Percentiles rank a stretch among this genome's conserved stretches.
These are phyloP conservation scores for Podila minutissima DNA, from an alignment of 192 early-diverging fungal genomes.

Conservation along the genomic window DNA sequence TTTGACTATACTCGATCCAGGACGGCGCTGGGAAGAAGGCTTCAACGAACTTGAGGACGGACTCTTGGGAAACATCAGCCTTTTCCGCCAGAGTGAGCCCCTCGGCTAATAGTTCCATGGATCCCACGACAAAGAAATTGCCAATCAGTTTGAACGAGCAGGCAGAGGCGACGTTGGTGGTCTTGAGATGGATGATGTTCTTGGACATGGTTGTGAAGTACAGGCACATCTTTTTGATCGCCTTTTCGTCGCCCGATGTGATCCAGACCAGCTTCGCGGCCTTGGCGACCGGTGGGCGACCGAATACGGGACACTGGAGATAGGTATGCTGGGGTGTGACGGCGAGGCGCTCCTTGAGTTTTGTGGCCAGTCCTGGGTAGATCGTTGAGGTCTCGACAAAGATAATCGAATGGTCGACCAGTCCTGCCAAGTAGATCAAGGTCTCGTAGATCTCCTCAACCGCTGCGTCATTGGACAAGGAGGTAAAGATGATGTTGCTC, in stretches of 20 bases:
- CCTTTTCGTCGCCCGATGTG: conserved; percentile 37
- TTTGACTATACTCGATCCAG: conserved; percentile 37
- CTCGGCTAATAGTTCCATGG: conserved; percentile 71
- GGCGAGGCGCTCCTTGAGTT: conserved; percentile 42
- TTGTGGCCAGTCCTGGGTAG: conserved; percentile 52
- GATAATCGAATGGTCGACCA: conserved; percentile 50
- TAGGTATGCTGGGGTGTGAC: conserved; percentile 31
- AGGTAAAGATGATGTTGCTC: conserved; percentile 71
- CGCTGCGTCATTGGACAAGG: conserved; percentile 66
- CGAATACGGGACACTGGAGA: conserved; percentile 60
- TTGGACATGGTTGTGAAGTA: conserved; percentile 40
- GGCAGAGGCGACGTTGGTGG: conserved; percentile 55
- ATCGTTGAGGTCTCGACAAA: conserved; percentile 76
- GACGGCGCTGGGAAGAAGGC: conserved; percentile 60
- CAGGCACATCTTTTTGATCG: conserved; percentile 41
- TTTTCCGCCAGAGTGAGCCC: conserved; percentile 70
- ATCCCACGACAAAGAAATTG: conserved; percentile 69
- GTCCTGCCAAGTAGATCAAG: conserved; percentile 51
- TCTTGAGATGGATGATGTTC: conserved; percentile 49
- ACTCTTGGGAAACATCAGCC: conserved; percentile 62
- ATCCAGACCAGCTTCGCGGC: conserved; percentile 44
- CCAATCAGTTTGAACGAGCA: conserved; percentile 71
- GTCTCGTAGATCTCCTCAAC: conserved; percentile 59
- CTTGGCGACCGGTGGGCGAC: conserved; percentile 35
- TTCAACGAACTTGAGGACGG: conserved; percentile 66